Evolutionary conservation across 768 basidiomycete genomes (phyloP), one percentile per base, ranked within the genome.

Genomic region (Boletus sensibilis): DNA sequence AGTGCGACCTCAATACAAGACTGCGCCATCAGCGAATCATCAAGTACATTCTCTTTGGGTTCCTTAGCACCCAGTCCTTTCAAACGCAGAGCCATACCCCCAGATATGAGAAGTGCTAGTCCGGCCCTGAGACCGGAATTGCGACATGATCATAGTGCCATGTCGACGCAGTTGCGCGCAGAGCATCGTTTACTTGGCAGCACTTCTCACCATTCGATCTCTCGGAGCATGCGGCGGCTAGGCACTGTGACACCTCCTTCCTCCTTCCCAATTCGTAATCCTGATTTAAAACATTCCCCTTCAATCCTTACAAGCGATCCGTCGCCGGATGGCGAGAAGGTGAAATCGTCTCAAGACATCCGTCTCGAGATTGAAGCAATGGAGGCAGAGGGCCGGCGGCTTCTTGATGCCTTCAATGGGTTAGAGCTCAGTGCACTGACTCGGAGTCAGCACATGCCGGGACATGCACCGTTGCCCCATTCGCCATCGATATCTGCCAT

Each of bases 361-460:
- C 82, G 79, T 38, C 75, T 80, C 43, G 86, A 91, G 62, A 87
- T 92, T 41, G 74, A 79, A 56, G 70, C 77, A 7, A 82, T 92
- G 41, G 88, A 91, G 67, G 83, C 84, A 33, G 90, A 92, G 66
- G 83, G 81, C 7, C 78, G 79, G 58, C 77, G 86, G 47, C 71
- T 92, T 44, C 79, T 90, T 72, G 90, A 92, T 64, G 88, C 89
- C 4, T 92, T 92, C 69, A 88, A 83, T 62, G 88, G 90, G 10
- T 75, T 92, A 38, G 90, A 92, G 68, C 75, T 92, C 55, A 86
- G 79, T 34, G 82, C 85, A 21, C 72, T 90, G 46, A 83, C 85
- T 11, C 67, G 73, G 57, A 64, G 55, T 57, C 72, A 69, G 41
- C 60, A 68, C 8, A 45, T 23, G 48, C 50, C 68, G 4, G 60